Conservation (phyloP, 768 basidiomycete species). For the Auricularia auricula-judae region DNA sequence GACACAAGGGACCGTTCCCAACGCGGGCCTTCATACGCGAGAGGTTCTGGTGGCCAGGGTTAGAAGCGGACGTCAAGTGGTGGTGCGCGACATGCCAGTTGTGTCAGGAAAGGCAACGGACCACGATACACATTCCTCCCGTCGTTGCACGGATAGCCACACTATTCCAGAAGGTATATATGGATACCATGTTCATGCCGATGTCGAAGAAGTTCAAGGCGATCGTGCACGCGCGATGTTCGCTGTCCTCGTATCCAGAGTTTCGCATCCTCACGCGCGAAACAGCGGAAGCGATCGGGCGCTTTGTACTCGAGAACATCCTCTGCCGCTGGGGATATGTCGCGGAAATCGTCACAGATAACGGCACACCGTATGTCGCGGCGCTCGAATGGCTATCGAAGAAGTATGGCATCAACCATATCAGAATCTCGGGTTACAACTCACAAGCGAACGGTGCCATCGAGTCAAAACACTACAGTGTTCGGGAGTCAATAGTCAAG, state of each 20-base stretch:
- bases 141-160: too few species aligned
- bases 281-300: constrained; percentile 1
- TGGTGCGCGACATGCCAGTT: too few species aligned
- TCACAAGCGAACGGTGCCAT: constrained; percentile 29
- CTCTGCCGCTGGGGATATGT: constrained; percentile 11
- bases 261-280: constrained; percentile 10
- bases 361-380: background rate
- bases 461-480: constrained; percentile 20
- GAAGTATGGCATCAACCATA: constrained; percentile 10
- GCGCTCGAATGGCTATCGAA: constrained; percentile 8
- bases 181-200: constrained; percentile 7
- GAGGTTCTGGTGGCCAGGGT: too few species aligned
- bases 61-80: too few species aligned
- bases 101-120: too few species aligned
- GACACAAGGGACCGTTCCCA: too few species aligned
- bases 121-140: too few species aligned
- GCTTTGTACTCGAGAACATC: constrained; percentile 16
- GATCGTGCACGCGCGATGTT: constrained; percentile 13
- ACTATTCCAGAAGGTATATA: constrained; percentile 13
- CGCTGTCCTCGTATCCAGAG: constrained; percentile 13
- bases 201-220: background rate
- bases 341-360: constrained; percentile 13
- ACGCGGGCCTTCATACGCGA: too few species aligned
- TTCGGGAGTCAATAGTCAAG: constrained; percentile 21
- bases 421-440: constrained; percentile 32